Evolutionary conservation across 2,329 filamentous ascomycete species (phyloP).

Genomic region (Ophiosphaerella korrae): DNA sequence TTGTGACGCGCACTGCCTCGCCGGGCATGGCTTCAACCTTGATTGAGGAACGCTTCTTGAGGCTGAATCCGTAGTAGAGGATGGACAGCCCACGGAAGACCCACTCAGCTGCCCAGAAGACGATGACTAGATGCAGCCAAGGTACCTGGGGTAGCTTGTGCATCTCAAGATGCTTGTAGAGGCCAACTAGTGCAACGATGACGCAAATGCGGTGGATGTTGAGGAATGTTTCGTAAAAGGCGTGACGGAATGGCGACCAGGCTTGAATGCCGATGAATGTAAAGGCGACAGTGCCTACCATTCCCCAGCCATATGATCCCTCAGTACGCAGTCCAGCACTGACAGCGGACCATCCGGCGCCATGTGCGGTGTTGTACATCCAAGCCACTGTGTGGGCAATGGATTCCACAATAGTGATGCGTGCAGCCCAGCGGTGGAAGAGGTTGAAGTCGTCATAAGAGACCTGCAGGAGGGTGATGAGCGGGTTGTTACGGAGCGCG

Average conservation of each 20-base stretch:
- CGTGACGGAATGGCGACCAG: slow-evolving; percentile 81
- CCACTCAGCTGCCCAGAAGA: slow-evolving; percentile 77
- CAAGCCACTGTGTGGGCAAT: slow-evolving; percentile 74
- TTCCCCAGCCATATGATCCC: slow-evolving; percentile 69
- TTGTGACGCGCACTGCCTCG: slow-evolving; percentile 65
- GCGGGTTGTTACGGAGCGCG: slow-evolving; percentile 88
- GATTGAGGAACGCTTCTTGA: slow-evolving; percentile 57
- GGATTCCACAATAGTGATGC: slow-evolving; percentile 72
- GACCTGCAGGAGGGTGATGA: slow-evolving; percentile 80
- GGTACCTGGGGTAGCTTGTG: slow-evolving; percentile 70
- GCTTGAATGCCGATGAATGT: slow-evolving; percentile 71
- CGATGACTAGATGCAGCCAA: slow-evolving; percentile 74
- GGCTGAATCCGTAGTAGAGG: slow-evolving; percentile 59
- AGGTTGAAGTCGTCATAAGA: slow-evolving; percentile 98
- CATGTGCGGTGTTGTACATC: slow-evolving; percentile 67
- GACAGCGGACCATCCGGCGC: slow-evolving; percentile 67
- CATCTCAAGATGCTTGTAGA: slow-evolving; percentile 78
- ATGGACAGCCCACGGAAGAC: slow-evolving; percentile 55
- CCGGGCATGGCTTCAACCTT: slow-evolving; percentile 64
- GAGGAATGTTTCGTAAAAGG: slow-evolving; percentile 97
- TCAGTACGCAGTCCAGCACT: slow-evolving; percentile 60
- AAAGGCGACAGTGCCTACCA: slow-evolving; percentile 65
- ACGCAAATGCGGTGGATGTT: slow-evolving; percentile 82
- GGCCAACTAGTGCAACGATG: slow-evolving; percentile 68
- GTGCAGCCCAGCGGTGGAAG: slow-evolving; percentile 81